phyloP scores from a whole-genome alignment of 257 asterid genomes.

The Capsicum rhomboideum region DNA sequence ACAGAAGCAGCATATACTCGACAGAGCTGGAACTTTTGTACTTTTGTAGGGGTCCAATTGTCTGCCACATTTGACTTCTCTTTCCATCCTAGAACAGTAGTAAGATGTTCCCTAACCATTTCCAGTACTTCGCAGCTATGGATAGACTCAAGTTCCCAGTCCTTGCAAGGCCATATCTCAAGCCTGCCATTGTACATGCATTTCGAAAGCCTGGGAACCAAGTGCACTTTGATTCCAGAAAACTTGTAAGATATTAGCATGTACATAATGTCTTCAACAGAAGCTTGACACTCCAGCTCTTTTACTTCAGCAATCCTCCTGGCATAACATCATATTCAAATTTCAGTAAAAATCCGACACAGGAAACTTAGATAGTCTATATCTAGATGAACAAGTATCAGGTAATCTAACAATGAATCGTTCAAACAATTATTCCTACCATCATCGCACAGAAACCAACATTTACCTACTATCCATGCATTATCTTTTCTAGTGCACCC shows the following conservation, averaged over 20 bases:
- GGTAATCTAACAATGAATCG: neutral
- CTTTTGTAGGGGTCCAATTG: slow-evolving; percentile 45
- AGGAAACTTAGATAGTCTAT: neutral
- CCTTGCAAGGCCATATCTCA: slow-evolving; percentile 74
- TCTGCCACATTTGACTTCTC: slow-evolving; percentile 40
- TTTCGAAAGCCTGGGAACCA: slow-evolving; percentile 66
- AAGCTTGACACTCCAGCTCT: slow-evolving; percentile 43
- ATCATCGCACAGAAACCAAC: neutral
- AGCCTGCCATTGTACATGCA: slow-evolving; percentile 63
- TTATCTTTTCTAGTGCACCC: too few relatives aligned
- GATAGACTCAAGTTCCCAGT: slow-evolving; percentile 84
- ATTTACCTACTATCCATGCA: neutral
- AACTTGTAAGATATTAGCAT: slow-evolving; percentile 43
- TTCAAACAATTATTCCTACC: neutral
- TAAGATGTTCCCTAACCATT: slow-evolving; percentile 68
- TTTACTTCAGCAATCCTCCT: slow-evolving; percentile 74
- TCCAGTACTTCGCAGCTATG: slow-evolving; percentile 58
- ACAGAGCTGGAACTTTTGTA: slow-evolving; percentile 42
- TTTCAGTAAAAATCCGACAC: neutral
- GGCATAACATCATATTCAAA: slow-evolving; percentile 25
- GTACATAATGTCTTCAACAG: slow-evolving; percentile 74
- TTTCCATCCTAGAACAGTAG: slow-evolving; percentile 36
- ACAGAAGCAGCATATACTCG: slow-evolving; percentile 56
- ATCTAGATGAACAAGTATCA: neutral
- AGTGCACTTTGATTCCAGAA: slow-evolving; percentile 51